Evolutionary conservation across 495 filamentous ascomycete species (phyloP), one percentile per base, ranked within the genome.

Genomic region (Talaromyces ruber): DNA sequence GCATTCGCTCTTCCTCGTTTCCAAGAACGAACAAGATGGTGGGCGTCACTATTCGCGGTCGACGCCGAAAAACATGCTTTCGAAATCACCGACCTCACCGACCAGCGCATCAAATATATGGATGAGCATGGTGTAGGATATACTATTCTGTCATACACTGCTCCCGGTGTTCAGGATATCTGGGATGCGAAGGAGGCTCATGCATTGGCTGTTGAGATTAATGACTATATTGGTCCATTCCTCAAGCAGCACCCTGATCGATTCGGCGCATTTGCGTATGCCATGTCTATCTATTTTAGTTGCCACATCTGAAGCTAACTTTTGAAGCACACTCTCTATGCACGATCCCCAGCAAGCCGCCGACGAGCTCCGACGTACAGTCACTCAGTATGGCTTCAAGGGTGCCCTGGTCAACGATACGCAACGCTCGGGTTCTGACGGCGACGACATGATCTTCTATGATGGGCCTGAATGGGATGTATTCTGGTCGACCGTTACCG

Each of bases 401-500:
- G 86, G 84, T 5, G 77, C 81, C 4, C 72, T 88, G 18, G 70
- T 87, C 4, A 86, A 87, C 66, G 83, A 87, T 70, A 84, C 77
- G 4, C 79, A 82, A 47, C 71, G 74, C 8, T 71, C 75, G 18
- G 80, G 77, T 18, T 67, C 67, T 0, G 79, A 81, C 50, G 79
- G 80, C 16, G 80, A 84, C 64, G 77, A 76, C 24, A 82, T 81
- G 71, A 77, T 83, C 65, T 86, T 82, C 72, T 88, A 85, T 68
- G 84, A 87, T 62, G 72, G 77, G 30, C 67, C 73, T 1, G 74
- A 76, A 34, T 87, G 81, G 71, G 76, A 84, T 58, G 67, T 76
- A 8, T 88, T 87, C 72, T 87, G 84, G 84, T 60, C 72, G 29
- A 76, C 76, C 0, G 74, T 79, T 30, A 75, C 76, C 2, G 81